Base-by-base conservation (phyloP, 2,329 filamentous ascomycete genomes). In the Hirsutella thompsonii region DNA sequence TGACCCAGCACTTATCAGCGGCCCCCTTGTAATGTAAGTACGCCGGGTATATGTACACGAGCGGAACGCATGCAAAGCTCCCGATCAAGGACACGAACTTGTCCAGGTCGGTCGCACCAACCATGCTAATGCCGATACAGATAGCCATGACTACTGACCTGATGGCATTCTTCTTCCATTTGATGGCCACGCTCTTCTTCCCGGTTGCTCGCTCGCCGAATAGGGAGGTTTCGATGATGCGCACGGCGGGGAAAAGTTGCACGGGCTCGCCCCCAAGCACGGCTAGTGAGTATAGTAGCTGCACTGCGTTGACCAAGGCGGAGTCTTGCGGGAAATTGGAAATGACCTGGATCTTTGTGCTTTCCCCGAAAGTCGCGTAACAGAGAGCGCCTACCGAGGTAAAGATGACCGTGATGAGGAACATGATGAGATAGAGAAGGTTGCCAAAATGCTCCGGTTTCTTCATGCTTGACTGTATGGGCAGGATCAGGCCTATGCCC, bases 31-130 rank as follows among this genome's bases (percentile, higher is more conserved):
- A 81, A 56, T 88, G 83, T 52, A 88, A 54, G 46, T 70, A 79
- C 1, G 83, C 72, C 35, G 83, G 82, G 53, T 86, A 87, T 44
- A 87, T 82, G 58, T 86, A 87, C 10, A 87, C 81, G 47, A 87
- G 59, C 13, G 82, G 82, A 41, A 87, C 79, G 49, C 82, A 87
- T 2, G 81, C 81, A 52, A 83, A 77, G 30, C 74, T 79, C 11
- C 82, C 82, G 47, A 86, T 85, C 37, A 87, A 61, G 0, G 81
- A 77, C 11, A 87, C 81, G 48, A 86, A 86, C 46, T 81, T 79
- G 58, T 87, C 81, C 45, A 87, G 62, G 55, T 84, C 79, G 34
- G 70, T 76, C 0, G 81, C 78, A 14, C 81, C 81, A 2, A 76
- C 49, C 11, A 81, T 74, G 14, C 79, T 70, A 35, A 86, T 66